Evolutionary conservation across 352 stramenopile genomes (phyloP), one percentile per base, ranked within the genome.

Genomic region (Pythium biforme): DNA sequence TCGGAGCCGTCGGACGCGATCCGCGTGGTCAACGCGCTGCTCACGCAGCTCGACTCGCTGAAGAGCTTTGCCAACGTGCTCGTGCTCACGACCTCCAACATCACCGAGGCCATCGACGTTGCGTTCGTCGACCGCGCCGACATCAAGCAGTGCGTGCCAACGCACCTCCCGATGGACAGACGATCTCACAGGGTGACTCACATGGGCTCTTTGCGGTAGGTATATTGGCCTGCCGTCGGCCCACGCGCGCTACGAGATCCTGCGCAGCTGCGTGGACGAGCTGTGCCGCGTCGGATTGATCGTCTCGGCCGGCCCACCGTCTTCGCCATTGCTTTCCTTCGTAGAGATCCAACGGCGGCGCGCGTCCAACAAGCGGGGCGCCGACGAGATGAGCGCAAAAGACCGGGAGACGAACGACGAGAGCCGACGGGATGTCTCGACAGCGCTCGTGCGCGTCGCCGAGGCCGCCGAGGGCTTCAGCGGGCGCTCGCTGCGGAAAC

Each of bases 61-160:
- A 86, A 90, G 67, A 70, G 76, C 8, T 82, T 85, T 60, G 67
- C 79, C 0, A 97, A 98, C 58, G 90, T 98, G n/a, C 66, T 98
- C 33, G 69, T 98, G 6, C 71, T 98, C n/a, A 96, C 91, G 3
- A 98, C 94, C 0, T 97, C 88, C 23, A 98, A 98, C 59, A 88
- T 98, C 57, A 97, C 89, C 0, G 80, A 92, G 46, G 86, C 82
- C 4, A 96, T 98, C 27, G 94, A 98, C 62, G 68, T 90, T 6
- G 94, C 94, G 0, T 98, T 98, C 70, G 74, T 98, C 14, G 92
- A 98, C 59, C 79, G 94, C 34, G 90, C 89, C n/a, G 94, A 98
- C 60, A 87, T 97, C 54, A 97, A 97, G 43, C 75, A 96, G 69
- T 96, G 85, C 76, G 81, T 78, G 1, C 1, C 11, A 33, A 10